Evolutionary conservation across 2,329 filamentous ascomycete species (phyloP).

Genomic region (Talaromyces amestolkiae): DNA sequence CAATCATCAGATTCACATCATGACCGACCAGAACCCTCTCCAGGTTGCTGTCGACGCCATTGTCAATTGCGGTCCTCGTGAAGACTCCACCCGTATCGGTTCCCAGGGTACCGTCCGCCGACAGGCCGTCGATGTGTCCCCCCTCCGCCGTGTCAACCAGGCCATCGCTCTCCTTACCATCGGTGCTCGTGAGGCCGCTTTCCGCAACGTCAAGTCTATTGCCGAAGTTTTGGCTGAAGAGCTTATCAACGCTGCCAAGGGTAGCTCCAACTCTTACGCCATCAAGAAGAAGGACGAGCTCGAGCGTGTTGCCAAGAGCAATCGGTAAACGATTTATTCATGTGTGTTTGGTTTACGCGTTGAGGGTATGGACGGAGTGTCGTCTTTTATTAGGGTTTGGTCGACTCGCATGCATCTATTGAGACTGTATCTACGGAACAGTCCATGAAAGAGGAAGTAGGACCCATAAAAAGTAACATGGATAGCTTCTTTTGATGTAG

Average conservation of each 20-base stretch:
- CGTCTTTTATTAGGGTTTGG: conserved; percentile 29
- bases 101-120: conserved; percentile 99
- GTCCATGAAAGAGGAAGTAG: conserved; percentile 35
- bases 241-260: conserved; percentile 99
- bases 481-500: conserved; percentile 43
- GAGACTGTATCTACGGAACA: conserved; percentile 40
- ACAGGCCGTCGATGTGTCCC: conserved; percentile 99
- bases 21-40: conserved; percentile 99
- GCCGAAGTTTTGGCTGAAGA: conserved; percentile 99
- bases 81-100: conserved; percentile 99
- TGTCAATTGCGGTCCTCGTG: conserved; percentile 99
- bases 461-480: conserved; percentile 40
- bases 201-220: conserved; percentile 99
- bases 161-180: conserved; percentile 98
- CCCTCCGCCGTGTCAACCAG: conserved; percentile 99
- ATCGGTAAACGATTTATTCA: conserved; percentile 75
- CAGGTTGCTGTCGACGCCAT: conserved; percentile 99
- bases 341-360: conserved; percentile 39
- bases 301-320: conserved; percentile 99
- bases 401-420: conserved; percentile 43
- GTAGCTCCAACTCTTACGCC: conserved; percentile 99
- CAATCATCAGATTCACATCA: conserved; percentile 84
- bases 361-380: conserved; percentile 40
- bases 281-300: conserved; percentile 99
- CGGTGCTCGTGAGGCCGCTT: conserved; percentile 95